Conservation (phyloP, 257 asterid genomes). For the Avicennia marina region DNA sequence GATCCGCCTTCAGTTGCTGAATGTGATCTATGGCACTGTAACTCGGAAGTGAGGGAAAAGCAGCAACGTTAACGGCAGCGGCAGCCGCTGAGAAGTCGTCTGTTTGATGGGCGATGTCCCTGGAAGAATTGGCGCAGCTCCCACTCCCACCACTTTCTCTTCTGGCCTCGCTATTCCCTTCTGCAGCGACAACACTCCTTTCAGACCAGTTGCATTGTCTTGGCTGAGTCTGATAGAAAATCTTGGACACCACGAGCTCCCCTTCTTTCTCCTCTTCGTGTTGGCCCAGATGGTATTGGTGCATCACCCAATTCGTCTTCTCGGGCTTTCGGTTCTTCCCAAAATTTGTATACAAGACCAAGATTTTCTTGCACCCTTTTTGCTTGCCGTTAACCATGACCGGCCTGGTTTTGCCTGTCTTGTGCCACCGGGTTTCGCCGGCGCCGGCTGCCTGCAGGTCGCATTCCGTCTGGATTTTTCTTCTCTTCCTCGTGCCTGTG, state of each 20-base stretch:
- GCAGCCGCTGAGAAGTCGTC: conserved; percentile 47
- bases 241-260: conserved; percentile 89
- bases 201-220: conserved; percentile 88
- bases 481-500: conserved; percentile 85
- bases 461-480: conserved; percentile 88
- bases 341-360: conserved; percentile 86
- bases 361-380: conserved; percentile 92
- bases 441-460: conserved; percentile 49
- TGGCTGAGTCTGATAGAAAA: conserved; percentile 92
- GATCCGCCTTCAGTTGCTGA: conserved; percentile 67
- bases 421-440: conserved; percentile 99
- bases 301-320: conserved; percentile 99
- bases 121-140: conserved; percentile 51
- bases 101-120: conserved; percentile 42
- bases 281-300: conserved; percentile 88
- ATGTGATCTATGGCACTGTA: conserved; percentile 47
- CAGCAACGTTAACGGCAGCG: conserved; percentile 7
- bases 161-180: neutral
- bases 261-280: conserved; percentile 94
- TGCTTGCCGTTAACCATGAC: conserved; percentile 88
- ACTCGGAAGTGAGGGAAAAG: conserved; percentile 37
- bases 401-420: conserved; percentile 95
- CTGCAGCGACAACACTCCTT: conserved; percentile 6
- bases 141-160: conserved; percentile 51
- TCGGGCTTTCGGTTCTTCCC: conserved; percentile 95